Evolutionary conservation across 768 basidiomycete genomes (phyloP), one percentile per base, ranked within the genome.

Genomic region (Tulasnella sp.): DNA sequence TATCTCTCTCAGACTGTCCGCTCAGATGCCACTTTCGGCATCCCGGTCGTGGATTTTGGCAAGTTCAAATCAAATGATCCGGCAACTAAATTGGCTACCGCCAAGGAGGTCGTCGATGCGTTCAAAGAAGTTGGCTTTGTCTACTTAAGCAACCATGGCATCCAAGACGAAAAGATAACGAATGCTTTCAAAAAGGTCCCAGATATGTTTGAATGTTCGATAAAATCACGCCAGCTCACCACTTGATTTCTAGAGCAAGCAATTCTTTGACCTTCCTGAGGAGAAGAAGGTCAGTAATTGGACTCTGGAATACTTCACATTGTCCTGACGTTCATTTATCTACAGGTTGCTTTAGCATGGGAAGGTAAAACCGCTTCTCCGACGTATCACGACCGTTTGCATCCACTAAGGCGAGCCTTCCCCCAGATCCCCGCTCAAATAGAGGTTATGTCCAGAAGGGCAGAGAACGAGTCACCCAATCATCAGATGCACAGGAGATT

Each of bases 391-490:
- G 73, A 31, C 67, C 19, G 1, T 34, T 64, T n/a, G 31, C 69
- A 77, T 19, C 15, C 64, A 1, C 67, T 69, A 25, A n/a, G 31
- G 25, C 49, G 31, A 8, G 34, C 14, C 36, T 17, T 31, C 34
- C 19, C n/a, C 45, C 37, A 75, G 92, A 93, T 81, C 93, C 93
- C 77, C 89, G 92, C 52, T 87, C 93, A 9, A 94, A 96, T 80
- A 87, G 94, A 75, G 94, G 94, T 39, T 95, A 94, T 81, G 92
- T 96, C 70, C 84, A 86, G 78, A 85, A 92, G 49, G 94, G 94
- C 22, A 88, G 94, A 25, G 94, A 96, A 82, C 90, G 91, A 40
- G 91, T 93, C 37, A 92, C 92, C 0, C 91, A 91, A 78, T 90
- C 90, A 34, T 84, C 86, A 39, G 88, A 93, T 25, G 40, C 89